Conservation (phyloP, 2,329 filamentous ascomycete species). For the Colletotrichum sp. region DNA sequence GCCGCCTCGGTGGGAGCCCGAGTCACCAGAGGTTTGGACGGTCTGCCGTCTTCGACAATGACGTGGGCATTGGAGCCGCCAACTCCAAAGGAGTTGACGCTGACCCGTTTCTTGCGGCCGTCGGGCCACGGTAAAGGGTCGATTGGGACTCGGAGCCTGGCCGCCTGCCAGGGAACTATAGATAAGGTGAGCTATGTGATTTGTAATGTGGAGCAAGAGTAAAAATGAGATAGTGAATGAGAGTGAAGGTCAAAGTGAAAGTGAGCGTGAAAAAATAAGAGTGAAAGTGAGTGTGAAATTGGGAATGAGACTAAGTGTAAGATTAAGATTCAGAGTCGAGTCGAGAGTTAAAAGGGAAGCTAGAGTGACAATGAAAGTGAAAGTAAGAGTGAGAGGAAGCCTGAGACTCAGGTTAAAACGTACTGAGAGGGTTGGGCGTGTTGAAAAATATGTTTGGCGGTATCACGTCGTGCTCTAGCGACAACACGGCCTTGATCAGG, state of each 20-base stretch:
- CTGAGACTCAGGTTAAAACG: not conserved
- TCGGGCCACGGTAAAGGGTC: conserved; percentile 33
- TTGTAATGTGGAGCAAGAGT: not conserved
- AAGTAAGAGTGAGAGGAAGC: not conserved
- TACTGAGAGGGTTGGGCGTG: conserved; percentile 28
- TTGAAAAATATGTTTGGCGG: conserved; percentile 43
- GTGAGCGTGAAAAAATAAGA: no score
- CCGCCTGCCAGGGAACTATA: conserved; percentile 5
- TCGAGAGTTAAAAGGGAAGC: not conserved
- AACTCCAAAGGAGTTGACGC: conserved; percentile 36
- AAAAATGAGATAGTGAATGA: not conserved
- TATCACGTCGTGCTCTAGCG: conserved; percentile 42
- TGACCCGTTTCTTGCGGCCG: conserved; percentile 24
- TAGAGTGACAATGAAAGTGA: not conserved
- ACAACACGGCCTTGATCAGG: conserved; percentile 47
- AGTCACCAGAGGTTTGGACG: not conserved
- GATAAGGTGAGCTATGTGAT: not conserved
- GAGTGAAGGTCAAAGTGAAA: not conserved
- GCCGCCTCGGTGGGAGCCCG: not conserved
- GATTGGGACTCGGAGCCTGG: conserved; percentile 29
- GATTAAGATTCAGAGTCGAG: not conserved
- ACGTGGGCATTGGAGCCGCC: conserved; percentile 38
- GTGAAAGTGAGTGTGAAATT: not conserved
- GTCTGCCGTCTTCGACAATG: not conserved
- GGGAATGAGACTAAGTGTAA: not conserved